These are phyloP conservation scores for Ceriops zippeliana DNA, from an alignment of 345 rosid genomes.

Conservation along the genomic window DNA sequence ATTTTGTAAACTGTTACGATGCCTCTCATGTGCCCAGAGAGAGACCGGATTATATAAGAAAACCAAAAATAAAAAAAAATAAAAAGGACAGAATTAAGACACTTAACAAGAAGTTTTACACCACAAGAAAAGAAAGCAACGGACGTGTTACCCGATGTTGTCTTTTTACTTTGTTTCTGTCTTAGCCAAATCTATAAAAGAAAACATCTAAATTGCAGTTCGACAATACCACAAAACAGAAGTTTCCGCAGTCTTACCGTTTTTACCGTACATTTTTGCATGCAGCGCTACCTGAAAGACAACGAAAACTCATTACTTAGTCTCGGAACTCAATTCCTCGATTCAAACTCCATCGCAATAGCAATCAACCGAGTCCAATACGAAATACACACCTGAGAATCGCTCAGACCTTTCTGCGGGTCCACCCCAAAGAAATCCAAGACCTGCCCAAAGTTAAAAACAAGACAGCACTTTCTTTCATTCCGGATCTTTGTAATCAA, in stretches of 20 bases:
- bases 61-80: too few relatives aligned
- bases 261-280: slow-evolving; percentile 60
- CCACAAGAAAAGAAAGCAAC: not conserved
- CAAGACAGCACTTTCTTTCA: not conserved
- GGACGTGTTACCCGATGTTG: not conserved
- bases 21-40: too few relatives aligned
- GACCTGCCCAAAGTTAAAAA: slow-evolving; percentile 44
- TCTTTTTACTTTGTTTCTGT: not conserved
- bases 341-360: not conserved
- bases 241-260: slow-evolving; percentile 43
- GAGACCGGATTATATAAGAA: too few relatives aligned
- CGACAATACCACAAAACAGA: not conserved
- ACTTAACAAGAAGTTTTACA: too few relatives aligned
- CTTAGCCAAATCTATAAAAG: not conserved
- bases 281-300: slow-evolving; percentile 61
- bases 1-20: too few relatives aligned
- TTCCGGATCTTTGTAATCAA: not conserved
- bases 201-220: not conserved
- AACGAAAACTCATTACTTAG: slow-evolving; percentile 4
- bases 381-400: slow-evolving; percentile 66
- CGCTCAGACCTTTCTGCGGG: slow-evolving; percentile 68
- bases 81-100: too few relatives aligned
- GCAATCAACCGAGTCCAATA: not conserved
- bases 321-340: not conserved
- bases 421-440: slow-evolving; percentile 83